Evolutionary conservation across 352 stramenopile species (phyloP).

Genomic region (Aphanomyces stellatus): DNA sequence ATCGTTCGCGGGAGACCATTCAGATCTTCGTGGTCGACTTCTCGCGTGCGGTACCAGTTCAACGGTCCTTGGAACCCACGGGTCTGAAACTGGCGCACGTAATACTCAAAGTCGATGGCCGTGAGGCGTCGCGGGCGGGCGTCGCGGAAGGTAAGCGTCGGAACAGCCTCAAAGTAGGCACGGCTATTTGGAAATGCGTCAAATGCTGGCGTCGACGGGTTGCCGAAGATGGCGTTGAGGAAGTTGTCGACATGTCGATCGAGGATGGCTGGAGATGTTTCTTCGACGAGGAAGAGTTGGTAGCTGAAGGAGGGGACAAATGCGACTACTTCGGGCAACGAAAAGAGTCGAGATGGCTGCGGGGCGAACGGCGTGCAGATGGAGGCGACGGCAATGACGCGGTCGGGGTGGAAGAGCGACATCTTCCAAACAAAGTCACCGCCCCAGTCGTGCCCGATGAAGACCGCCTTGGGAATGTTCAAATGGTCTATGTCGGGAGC

Average conservation of each 20-base stretch:
- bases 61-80: constrained; percentile 31
- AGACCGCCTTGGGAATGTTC: constrained; percentile 50
- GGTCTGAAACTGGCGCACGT: constrained; percentile 31
- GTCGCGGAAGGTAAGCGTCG: constrained; percentile 7
- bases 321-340: constrained; percentile 34
- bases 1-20: constrained; percentile 21
- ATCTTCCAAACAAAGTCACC: constrained; percentile 56
- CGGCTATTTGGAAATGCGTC: no score
- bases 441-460: constrained; percentile 70
- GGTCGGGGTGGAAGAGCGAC: constrained; percentile 48
- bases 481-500: constrained; percentile 50
- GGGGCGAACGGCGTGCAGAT: constrained; percentile 63
- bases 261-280: no score
- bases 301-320: no score
- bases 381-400: constrained; percentile 41
- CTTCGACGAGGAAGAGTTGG: no score
- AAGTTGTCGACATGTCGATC: constrained; percentile 23
- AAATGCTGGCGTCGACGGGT: neutral
- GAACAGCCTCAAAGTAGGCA: neutral
- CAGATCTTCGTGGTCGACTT: constrained; percentile 35
- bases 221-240: neutral
- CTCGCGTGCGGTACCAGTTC: constrained; percentile 33
- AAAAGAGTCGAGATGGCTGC: constrained; percentile 28
- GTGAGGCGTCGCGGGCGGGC: constrained; percentile 29
- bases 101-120: constrained; percentile 39